These are phyloP conservation scores for Fraxinus nigra DNA, from an alignment of 305 asterid species.

Conservation along the genomic window DNA sequence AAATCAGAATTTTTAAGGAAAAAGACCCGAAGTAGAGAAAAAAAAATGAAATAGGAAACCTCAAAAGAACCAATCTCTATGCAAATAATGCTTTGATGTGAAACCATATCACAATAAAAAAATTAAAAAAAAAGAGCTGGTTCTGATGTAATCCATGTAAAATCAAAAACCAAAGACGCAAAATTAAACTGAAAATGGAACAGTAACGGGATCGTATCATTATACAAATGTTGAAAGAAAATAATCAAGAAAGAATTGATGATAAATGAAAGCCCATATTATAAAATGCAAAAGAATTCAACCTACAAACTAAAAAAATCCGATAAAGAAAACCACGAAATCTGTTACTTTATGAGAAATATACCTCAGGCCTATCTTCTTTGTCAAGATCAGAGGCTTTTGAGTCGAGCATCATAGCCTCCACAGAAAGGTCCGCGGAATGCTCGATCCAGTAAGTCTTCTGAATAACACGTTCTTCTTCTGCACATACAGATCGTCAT, in stretches of 20 bases:
- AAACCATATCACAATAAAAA: background rate
- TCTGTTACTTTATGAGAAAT: background rate
- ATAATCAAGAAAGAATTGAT: background rate
- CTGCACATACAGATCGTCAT: background rate
- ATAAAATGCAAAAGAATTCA: background rate
- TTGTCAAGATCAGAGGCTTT: slow-evolving; percentile 96
- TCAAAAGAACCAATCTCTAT: background rate
- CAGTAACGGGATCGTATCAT: background rate
- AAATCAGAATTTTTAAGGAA: background rate
- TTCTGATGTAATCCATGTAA: background rate
- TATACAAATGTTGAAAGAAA: background rate
- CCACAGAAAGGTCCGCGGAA: slow-evolving; percentile 2
- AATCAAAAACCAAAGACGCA: background rate
- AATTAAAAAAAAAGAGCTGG: background rate
- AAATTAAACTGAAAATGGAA: background rate
- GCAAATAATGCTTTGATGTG: background rate
- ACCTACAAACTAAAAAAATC: background rate
- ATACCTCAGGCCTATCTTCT: slow-evolving; percentile 99
- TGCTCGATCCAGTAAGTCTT: slow-evolving; percentile 7
- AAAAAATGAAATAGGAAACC: background rate
- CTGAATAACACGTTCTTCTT: background rate
- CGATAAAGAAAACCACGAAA: background rate
- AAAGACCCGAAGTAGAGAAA: background rate
- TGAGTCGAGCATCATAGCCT: slow-evolving; percentile 34
- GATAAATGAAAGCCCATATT: background rate